Evolutionary conservation across 805 yeast genomes (phyloP).

Genomic region (Myxozyma sirexii): DNA sequence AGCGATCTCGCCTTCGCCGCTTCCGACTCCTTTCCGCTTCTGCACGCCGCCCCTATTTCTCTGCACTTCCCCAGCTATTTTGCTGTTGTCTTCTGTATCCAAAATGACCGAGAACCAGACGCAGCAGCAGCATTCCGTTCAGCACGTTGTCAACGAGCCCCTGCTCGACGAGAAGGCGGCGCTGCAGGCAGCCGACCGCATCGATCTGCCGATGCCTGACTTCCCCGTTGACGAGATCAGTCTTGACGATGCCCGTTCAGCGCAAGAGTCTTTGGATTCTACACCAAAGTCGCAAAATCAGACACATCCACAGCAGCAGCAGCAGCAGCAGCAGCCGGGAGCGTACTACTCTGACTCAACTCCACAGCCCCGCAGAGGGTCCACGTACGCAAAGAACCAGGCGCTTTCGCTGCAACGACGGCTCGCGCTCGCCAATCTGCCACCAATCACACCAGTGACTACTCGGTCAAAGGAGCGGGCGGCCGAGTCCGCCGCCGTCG

Average conservation of each 20-base stretch:
- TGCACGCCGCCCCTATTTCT: neutral
- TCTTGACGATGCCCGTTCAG: neutral
- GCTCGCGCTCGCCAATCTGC: constrained; percentile 32
- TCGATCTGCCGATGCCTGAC: constrained; percentile 3
- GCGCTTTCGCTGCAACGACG: constrained; percentile 23
- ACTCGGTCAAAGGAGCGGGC: constrained; percentile 32
- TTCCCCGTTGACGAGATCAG: neutral
- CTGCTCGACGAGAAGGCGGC: constrained; percentile 12
- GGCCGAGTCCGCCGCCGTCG: constrained; percentile 12
- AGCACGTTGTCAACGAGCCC: constrained; percentile 7
- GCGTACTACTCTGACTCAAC: constrained; percentile 6
- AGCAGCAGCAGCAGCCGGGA: neutral
- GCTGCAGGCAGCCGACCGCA: constrained; percentile 11
- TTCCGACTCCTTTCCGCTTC: neutral
- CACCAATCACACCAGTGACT: constrained; percentile 34
- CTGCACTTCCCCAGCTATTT: neutral
- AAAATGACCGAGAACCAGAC: neutral
- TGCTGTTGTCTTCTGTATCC: neutral
- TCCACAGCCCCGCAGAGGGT: constrained; percentile 2
- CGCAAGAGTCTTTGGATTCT: neutral
- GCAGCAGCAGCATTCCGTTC: neutral
- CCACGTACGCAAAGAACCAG: constrained; percentile 11
- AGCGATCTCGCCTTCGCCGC: neutral
- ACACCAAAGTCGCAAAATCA: neutral
- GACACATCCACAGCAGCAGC: neutral